Conservation (phyloP, 164 flowering plant genomes). For the Macadamia tetraphylla region DNA sequence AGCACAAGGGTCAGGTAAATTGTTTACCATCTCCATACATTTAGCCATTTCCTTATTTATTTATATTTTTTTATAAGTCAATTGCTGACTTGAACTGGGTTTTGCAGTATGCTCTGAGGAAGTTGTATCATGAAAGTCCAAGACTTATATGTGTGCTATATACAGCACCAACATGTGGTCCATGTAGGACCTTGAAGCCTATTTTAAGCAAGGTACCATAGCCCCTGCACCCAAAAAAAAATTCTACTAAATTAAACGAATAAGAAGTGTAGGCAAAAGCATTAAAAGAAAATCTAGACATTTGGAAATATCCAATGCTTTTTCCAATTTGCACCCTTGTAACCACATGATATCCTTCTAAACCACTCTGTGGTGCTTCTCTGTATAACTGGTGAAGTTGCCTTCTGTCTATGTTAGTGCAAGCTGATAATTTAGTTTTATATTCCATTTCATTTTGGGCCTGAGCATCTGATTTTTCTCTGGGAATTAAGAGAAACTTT, state of each 20-base stretch:
- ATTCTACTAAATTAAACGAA: no score
- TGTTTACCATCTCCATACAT: no score
- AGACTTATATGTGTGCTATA: slow-evolving; percentile 90
- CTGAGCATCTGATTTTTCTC: neutral
- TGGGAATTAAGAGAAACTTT: no score
- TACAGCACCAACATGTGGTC: slow-evolving; percentile 96
- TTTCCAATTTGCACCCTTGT: no score
- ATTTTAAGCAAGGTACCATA: slow-evolving; percentile 80
- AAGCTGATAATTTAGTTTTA: neutral
- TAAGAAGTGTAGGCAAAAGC: no score
- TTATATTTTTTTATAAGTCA: neutral
- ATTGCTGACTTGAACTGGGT: slow-evolving; percentile 11
- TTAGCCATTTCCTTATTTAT: neutral
- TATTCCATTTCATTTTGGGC: neutral
- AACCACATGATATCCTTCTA: no score
- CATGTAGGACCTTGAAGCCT: slow-evolving; percentile 97
- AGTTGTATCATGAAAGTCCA: slow-evolving; percentile 96
- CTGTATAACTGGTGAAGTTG: no score
- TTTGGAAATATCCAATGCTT: no score
- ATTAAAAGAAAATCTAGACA: no score
- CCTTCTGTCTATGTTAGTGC: no score
- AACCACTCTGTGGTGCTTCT: no score
- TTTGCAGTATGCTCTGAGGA: slow-evolving; percentile 86
- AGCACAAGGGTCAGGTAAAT: slow-evolving; percentile 91
- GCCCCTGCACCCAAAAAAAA: no score